Evolutionary conservation across 2,329 filamentous ascomycete species (phyloP).

Genomic region (Aspergillus sp.): DNA sequence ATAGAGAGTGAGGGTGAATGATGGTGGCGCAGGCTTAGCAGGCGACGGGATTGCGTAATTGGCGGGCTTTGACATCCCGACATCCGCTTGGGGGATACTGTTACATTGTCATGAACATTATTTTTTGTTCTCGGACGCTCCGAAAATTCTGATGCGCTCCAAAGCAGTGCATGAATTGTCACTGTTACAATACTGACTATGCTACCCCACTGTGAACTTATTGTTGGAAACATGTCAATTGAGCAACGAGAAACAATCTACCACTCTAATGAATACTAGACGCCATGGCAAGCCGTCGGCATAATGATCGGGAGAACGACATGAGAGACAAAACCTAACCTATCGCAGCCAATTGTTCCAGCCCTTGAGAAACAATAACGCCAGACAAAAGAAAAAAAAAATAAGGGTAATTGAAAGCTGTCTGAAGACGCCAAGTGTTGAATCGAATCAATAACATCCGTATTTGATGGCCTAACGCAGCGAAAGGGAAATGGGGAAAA

Average conservation of each 20-base stretch:
- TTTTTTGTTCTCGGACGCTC: not conserved
- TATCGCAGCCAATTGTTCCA: not conserved
- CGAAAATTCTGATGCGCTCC: not conserved
- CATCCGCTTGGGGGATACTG: not conserved
- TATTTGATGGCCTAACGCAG: not conserved
- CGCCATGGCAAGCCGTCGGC: not conserved
- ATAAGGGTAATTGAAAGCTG: not conserved
- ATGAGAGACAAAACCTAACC: not conserved
- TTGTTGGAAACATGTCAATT: not conserved
- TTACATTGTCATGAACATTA: not conserved
- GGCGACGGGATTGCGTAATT: constrained; percentile 14
- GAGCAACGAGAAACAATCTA: not conserved
- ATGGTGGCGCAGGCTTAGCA: constrained; percentile 13
- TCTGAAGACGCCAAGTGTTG: not conserved
- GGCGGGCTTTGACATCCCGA: constrained; percentile 14
- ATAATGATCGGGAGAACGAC: not conserved
- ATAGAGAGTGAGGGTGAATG: not conserved
- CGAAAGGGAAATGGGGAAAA: not conserved
- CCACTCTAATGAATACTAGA: not conserved
- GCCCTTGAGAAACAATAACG: not conserved
- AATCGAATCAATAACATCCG: not conserved
- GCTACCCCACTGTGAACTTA: not conserved
- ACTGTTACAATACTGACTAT: not conserved
- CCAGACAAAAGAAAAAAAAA: not conserved
- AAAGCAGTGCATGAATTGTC: not conserved